Conservation (phyloP, 345 rosid genomes). For the Lenwebbia sp. region DNA sequence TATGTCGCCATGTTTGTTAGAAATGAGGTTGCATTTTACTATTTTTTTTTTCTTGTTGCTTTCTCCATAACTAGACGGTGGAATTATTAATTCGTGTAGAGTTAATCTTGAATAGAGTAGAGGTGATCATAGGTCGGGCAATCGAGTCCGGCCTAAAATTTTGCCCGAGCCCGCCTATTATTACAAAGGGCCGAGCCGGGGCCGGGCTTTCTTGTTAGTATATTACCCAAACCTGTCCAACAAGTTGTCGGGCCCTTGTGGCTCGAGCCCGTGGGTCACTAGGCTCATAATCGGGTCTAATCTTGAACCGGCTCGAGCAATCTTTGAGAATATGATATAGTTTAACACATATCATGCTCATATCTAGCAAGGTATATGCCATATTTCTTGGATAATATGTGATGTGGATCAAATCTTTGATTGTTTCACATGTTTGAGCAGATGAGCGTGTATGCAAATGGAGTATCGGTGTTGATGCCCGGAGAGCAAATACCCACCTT, state of each 20-base stretch:
- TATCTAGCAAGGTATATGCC: not conserved
- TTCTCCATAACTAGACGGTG: not conserved
- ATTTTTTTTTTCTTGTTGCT: not conserved
- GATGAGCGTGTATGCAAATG: constrained; percentile 42
- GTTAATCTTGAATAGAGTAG: not conserved
- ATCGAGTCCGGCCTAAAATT: not conserved
- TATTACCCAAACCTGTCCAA: not conserved
- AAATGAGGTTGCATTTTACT: not conserved
- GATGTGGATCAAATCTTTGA: not conserved
- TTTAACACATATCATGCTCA: not conserved
- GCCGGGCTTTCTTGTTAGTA: not conserved
- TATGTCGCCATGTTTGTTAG: not conserved
- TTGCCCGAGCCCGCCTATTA: not conserved
- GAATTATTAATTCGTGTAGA: not conserved
- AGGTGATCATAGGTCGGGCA: not conserved
- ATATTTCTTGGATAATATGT: not conserved
- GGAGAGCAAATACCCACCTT: constrained; percentile 63
- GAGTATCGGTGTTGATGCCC: constrained; percentile 78
- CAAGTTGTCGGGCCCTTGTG: not conserved
- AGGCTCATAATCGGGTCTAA: not conserved
- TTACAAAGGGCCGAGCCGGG: not conserved
- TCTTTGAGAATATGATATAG: not conserved
- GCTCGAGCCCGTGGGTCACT: not conserved
- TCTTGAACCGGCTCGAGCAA: not conserved
- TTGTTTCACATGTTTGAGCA: constrained; percentile 5